Base-by-base conservation (phyloP, 2,329 filamentous ascomycete species). In the Colletotrichum salicis region DNA sequence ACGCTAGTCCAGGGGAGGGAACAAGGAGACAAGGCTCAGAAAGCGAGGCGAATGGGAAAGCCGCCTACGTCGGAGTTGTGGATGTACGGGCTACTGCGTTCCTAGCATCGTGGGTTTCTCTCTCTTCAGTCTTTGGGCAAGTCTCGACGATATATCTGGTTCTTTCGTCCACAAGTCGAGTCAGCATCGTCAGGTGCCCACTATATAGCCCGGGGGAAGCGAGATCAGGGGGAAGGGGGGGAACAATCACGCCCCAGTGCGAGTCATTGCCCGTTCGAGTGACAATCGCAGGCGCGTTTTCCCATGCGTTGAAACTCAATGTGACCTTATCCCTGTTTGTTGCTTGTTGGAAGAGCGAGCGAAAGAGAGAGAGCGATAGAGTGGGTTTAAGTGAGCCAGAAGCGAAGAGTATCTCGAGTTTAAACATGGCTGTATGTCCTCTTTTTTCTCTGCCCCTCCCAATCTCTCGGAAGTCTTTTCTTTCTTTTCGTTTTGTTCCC, bases 141-240 rank as follows among this genome's bases (percentile, higher is more conserved):
- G 19, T 48, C 41, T 48, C 19, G 19, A 48, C 41, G 41, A 48
- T 48, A 48, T 48, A 8, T 48, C 41, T 48, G 8, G 41, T 48
- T 19, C 19, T 48, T 22, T 5, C 19, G 19, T 48, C 41, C 15
- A 41, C 15, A 6, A 13, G n/a, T 59, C 64, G 64, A 66, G 64
- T 66, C 64, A 66, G 64, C 31, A 37, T 37, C 31, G 27, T 37
- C 29, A 51, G 41, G 31, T 66, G 29, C 15, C 56, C 24, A 66
- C 41, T 66, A 31, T 33, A 60, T 6, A 52, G 27, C 64, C 64
- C 29, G 56, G 55, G 64, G 55, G 29, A 66, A 52, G 64, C 64
- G 64, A 66, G 64, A 66, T 66, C 64, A 66, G 55, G 64, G 64
- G 54, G 41, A 15, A 15, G 10, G 24, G 29, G 15, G 64, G 64